phyloP scores from a whole-genome alignment of 2,329 filamentous ascomycete genomes.

The Lasiodiplodia theobromae region DNA sequence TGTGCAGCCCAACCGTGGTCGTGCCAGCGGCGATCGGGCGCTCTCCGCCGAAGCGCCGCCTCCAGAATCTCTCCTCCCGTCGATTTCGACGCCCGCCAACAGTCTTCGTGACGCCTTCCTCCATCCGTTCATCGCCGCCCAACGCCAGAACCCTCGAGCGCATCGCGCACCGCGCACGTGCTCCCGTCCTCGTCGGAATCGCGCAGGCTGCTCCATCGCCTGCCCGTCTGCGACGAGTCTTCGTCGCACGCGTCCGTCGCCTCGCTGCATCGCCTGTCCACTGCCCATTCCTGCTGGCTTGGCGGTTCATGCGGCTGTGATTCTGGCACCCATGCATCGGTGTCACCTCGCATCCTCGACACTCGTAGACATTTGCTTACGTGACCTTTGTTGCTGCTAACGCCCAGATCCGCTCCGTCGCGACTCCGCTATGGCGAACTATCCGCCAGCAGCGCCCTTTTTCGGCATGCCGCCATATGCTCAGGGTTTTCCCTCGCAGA shows the following conservation, averaged over 20 bases:
- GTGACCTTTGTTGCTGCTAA: slow-evolving; percentile 30
- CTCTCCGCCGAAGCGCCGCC: background rate
- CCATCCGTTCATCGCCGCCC: slow-evolving; percentile 9
- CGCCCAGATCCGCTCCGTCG: slow-evolving; percentile 14
- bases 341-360: slow-evolving; percentile 19
- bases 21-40: background rate
- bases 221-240: slow-evolving; percentile 1
- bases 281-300: slow-evolving; percentile 28
- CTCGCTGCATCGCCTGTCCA: slow-evolving; percentile 21
- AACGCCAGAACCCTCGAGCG: background rate
- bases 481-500: slow-evolving; percentile 17
- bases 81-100: background rate
- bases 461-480: slow-evolving; percentile 21
- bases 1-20: slow-evolving; percentile 1
- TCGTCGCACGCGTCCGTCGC: slow-evolving; percentile 12
- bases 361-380: slow-evolving; percentile 18
- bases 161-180: slow-evolving; percentile 16
- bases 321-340: slow-evolving; percentile 28
- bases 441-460: slow-evolving; percentile 26
- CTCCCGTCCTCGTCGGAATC: slow-evolving; percentile 2
- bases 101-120: slow-evolving; percentile 15
- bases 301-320: slow-evolving; percentile 22
- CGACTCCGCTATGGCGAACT: slow-evolving; percentile 28
- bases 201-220: slow-evolving; percentile 12
- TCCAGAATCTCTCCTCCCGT: background rate